phyloP scores from a whole-genome alignment of 2,329 filamentous ascomycete species.

The Fusarium coicis region DNA sequence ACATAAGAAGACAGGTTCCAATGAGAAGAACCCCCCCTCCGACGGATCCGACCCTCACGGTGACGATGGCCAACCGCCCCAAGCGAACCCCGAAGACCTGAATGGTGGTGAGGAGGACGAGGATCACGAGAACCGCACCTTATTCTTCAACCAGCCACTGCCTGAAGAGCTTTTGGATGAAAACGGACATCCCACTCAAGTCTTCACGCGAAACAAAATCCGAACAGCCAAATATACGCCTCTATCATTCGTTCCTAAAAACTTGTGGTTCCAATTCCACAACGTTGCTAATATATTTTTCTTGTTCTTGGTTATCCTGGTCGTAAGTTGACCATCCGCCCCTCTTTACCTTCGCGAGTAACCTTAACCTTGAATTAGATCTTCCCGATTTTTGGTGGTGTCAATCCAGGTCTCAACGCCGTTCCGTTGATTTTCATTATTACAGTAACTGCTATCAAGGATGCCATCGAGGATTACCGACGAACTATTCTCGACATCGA shows the following conservation, averaged over 20 bases:
- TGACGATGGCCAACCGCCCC: constrained; percentile 40
- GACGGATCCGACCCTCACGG: constrained; percentile 44
- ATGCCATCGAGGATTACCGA: constrained; percentile 94
- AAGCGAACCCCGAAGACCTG: constrained; percentile 47
- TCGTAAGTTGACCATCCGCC: constrained; percentile 69
- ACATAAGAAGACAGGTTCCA: constrained; percentile 68
- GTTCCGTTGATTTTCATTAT: constrained; percentile 95
- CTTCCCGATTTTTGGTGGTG: constrained; percentile 94
- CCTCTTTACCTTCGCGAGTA: constrained; percentile 7
- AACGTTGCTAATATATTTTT: constrained; percentile 99
- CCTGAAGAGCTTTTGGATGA: constrained; percentile 81
- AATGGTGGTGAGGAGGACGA: constrained; percentile 54
- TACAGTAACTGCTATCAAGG: constrained; percentile 87
- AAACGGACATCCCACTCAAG: constrained; percentile 75
- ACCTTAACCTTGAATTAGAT: constrained; percentile 67
- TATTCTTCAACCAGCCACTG: constrained; percentile 90
- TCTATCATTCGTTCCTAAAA: constrained; percentile 94
- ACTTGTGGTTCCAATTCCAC: constrained; percentile 97
- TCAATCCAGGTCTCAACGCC: constrained; percentile 88
- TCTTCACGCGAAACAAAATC: constrained; percentile 93
- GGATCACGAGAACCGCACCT: constrained; percentile 61
- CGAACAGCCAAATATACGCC: constrained; percentile 97
- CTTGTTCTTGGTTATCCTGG: constrained; percentile 92
- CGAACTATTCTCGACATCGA: constrained; percentile 91
- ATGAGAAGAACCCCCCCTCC: constrained; percentile 73